Percentiles rank a stretch among this genome's conserved stretches.
These are phyloP conservation scores for Cercospora janseana DNA, from an alignment of 2,329 filamentous ascomycete genomes.

Conservation along the genomic window DNA sequence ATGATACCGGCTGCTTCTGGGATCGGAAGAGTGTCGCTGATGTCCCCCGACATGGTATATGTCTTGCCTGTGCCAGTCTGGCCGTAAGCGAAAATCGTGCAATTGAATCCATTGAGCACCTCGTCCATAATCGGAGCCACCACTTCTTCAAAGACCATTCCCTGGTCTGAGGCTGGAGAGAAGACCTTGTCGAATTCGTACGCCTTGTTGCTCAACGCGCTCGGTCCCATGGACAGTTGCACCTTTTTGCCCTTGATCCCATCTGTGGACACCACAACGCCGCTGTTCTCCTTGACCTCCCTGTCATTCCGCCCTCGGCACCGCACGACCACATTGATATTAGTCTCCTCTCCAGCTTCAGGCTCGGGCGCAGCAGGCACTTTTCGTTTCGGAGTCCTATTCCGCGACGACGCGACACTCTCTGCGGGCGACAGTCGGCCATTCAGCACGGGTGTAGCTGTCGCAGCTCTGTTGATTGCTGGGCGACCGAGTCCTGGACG, in stretches of 20 bases:
- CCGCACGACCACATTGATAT: constrained; percentile 95
- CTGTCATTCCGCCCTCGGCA: constrained; percentile 90
- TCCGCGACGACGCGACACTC: constrained; percentile 61
- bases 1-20: constrained; percentile 95
- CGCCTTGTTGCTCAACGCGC: constrained; percentile 88
- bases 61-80: constrained; percentile 98
- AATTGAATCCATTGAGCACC: constrained; percentile 93
- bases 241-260: constrained; percentile 83
- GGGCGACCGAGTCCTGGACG: constrained; percentile 55
- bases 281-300: constrained; percentile 91
- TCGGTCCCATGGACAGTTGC: constrained; percentile 87
- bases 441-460: constrained; percentile 47
- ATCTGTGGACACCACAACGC: constrained; percentile 83
- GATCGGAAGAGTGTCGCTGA: constrained; percentile 83
- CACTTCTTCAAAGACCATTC: constrained; percentile 91
- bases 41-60: constrained; percentile 98
- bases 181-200: constrained; percentile 98
- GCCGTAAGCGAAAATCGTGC: constrained; percentile 97
- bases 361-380: constrained; percentile 68
- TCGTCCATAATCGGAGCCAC: constrained; percentile 91
- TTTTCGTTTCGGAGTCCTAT: constrained; percentile 71
- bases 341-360: constrained; percentile 74
- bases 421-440: constrained; percentile 67
- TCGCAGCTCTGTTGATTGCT: constrained; percentile 44
- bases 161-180: constrained; percentile 89